phyloP scores from a whole-genome alignment of 2,329 filamentous ascomycete genomes.

The Xylaria sp. region DNA sequence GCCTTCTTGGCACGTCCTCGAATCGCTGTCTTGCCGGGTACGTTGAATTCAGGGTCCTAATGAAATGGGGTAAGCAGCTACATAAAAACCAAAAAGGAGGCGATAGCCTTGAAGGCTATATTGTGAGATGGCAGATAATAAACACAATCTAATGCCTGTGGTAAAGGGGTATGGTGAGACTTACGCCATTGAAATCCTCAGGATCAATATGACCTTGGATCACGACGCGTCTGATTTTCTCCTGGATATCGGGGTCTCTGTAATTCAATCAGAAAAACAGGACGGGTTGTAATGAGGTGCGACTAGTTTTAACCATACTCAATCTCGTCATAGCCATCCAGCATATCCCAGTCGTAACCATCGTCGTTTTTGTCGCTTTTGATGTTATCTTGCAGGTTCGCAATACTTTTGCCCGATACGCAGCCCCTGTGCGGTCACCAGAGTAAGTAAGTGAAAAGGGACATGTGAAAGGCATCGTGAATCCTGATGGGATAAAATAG shows the following conservation, averaged over 20 bases:
- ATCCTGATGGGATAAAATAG: neutral
- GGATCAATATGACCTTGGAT: slow-evolving; percentile 80
- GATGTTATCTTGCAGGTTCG: slow-evolving; percentile 66
- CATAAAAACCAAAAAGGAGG: slow-evolving; percentile 1
- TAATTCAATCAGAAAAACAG: slow-evolving; percentile 16
- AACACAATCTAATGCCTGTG: too few species aligned
- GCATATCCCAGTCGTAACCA: slow-evolving; percentile 64
- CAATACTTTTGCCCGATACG: slow-evolving; percentile 76
- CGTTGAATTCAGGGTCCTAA: slow-evolving; percentile 77
- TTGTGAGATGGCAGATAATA: neutral
- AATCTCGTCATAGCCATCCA: slow-evolving; percentile 86
- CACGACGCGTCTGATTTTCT: slow-evolving; percentile 75
- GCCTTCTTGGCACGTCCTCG: slow-evolving; percentile 50
- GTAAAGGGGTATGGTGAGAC: too few species aligned
- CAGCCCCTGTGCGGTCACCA: slow-evolving; percentile 75
- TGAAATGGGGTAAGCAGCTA: neutral
- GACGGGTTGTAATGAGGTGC: neutral
- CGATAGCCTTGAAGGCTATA: neutral
- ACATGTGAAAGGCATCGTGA: neutral
- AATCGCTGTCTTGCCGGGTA: slow-evolving; percentile 69
- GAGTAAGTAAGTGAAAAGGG: neutral
- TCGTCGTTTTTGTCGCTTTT: slow-evolving; percentile 50
- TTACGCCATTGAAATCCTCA: slow-evolving; percentile 87
- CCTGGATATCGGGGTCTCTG: slow-evolving; percentile 65
- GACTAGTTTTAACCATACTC: slow-evolving; percentile 38